A percentile compares a stretch with the other conserved stretches of the same genome.
These are phyloP conservation scores for Filosporella fistucella DNA, from an alignment of 495 filamentous ascomycete species.

Conservation along the genomic window DNA sequence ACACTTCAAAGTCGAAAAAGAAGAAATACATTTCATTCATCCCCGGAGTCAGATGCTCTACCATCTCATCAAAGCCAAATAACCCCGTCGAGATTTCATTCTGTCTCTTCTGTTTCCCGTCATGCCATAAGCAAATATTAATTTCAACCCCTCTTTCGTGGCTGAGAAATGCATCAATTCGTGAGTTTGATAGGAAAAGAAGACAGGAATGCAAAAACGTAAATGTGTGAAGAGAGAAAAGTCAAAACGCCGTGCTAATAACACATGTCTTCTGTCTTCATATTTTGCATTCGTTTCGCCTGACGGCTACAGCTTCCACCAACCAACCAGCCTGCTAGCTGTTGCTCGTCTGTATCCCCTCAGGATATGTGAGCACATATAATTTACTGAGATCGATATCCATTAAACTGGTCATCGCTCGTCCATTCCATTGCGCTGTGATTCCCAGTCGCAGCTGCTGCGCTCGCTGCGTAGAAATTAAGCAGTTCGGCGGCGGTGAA, in stretches of 20 bases:
- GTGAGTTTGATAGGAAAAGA: background rate
- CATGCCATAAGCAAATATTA: background rate
- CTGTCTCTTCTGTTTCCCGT: background rate
- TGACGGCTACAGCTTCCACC: conserved; percentile 18
- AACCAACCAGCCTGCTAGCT: conserved; percentile 10
- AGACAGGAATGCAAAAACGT: conserved; percentile 5
- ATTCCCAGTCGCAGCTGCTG: conserved; percentile 14
- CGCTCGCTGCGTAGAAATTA: conserved; percentile 22
- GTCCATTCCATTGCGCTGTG: conserved; percentile 20
- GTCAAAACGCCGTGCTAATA: conserved; percentile 22
- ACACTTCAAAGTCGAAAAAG: too few relatives aligned
- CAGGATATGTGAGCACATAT: background rate
- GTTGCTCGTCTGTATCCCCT: background rate
- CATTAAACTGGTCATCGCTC: conserved; percentile 16
- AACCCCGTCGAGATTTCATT: conserved; percentile 19
- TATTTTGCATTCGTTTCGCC: conserved; percentile 2
- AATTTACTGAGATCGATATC: conserved; percentile 16
- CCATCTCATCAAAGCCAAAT: background rate
- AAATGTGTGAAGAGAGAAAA: conserved; percentile 1
- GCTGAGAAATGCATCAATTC: background rate
- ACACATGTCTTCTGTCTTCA: conserved; percentile 13
- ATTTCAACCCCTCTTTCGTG: conserved; percentile 1
- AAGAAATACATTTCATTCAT: conserved; percentile 1
- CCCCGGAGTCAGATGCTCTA: conserved; percentile 15
- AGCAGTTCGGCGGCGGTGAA: conserved; percentile 19